Evolutionary conservation across 2,329 filamentous ascomycete genomes (phyloP), one percentile per base, ranked within the genome.

Genomic region (Epichloe sylvatica): DNA sequence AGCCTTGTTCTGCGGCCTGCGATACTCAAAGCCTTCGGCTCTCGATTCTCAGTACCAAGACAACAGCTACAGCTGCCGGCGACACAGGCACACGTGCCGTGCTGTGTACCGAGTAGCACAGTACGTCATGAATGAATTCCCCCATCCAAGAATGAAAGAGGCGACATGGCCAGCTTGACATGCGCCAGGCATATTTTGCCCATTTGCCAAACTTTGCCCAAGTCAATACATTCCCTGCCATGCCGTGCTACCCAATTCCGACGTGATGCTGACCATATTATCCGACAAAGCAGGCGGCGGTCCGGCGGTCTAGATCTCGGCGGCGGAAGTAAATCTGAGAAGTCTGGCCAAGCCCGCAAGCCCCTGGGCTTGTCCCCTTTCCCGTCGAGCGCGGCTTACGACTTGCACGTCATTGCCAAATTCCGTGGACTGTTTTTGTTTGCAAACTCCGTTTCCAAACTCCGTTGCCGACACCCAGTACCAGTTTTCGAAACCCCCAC

Each of bases 401-500:
- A 30, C 8, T 30, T 37, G 7, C 35, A 37, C 35, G 35, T 15
- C 35, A 37, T 37, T 37, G 13, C 5, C 36, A 37, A 15, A 37
- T 37, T n/a, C 36, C 36, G 36, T 37, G 13, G 36, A 37, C 36
- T 37, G 35, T 13, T 37, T 15, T 15, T 37, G 36, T 37, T 37
- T 37, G 36, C 36, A 13, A 43, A 43, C 21, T 23, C 40, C 23
- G 33, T 30, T 30, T 19, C 17, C 36, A 13, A 43, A 43, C 21
- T 23, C 40, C 23, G 33, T 30, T 30, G 21, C 25, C 35, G 46
- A 38, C 25, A 30, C 25, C 25, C 25, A 30, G 8, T 30, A 3
- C 25, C 25, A 30, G 25, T 30, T 30, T 54, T 56, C 52, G 52
- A 44, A 8, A 1, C 7, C 25, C 15, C 42, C 34, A 38, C 39